Base-by-base conservation (phyloP, 306 rosid species). In the Vigna hirtella region DNA sequence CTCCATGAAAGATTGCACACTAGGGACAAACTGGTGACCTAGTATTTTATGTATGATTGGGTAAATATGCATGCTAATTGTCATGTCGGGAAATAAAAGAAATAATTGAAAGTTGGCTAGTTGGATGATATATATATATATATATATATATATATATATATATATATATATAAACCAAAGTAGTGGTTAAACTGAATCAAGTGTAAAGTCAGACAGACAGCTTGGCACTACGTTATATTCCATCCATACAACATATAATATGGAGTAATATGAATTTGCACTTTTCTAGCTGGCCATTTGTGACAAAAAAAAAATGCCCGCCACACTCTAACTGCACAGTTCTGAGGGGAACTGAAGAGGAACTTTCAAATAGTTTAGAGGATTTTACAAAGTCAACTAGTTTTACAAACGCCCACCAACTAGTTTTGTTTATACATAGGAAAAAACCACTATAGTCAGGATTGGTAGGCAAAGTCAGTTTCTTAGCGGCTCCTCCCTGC, bases 381-480 rank as follows among this genome's bases (percentile, higher is more conserved):
- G 55, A 18, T 58, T 51, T 71, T 48, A 73, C n/a, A 74, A 47
- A 72, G 65, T 71, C 48, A 17, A 22, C 49, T 55, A 61, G 53
- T 53, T 43, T 14, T 83, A 24, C 64, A 56, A 56, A 20, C 7
- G 34, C 63, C 15, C 34, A 22, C 63, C 62, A 24, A 43, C 55
- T 64, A 43, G 40, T 36, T 45, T 48, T 78, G 36, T 34, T 36
- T 66, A 5, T 30, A 47, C 36, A 49, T 55, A 57, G 45, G 53
- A 59, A 70, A 59, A 70, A 50, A 42, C 52, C 72, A 45, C 40
- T 67, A 11, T 22, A 24, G 62, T 71, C 70, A 43, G 70, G 16
- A 75, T 51, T 65, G 43, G 61, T 42, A 72, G 66, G 50, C 79
- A 65, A 20, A 57, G 50, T 5, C 10, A 48, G 73, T 79, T 63